Base-by-base conservation (phyloP, 176 grass and related monocot species). In the Tillandsia fasciculata region DNA sequence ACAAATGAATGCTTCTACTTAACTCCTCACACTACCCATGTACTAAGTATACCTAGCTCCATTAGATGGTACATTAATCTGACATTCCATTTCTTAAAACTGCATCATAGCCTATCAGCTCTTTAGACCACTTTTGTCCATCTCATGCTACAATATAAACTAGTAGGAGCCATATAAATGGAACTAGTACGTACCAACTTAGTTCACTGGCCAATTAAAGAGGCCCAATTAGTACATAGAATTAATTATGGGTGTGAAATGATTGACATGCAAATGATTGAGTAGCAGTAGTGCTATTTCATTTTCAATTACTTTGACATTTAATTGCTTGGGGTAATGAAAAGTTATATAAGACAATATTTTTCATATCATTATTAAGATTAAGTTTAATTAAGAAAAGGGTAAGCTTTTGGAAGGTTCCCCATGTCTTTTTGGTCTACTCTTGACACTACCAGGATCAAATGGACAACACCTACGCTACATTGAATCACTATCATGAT, bases 381-480 rank as follows among this genome's bases (percentile, higher is more conserved):
- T 42, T 67, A 33, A 48, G 28, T 15, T 3, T 67, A 61, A 68
- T 54, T 50, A 68, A 76, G 11, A 15, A 51, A 77, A 82, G 76
- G 74, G 33, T 7, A 65, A 53, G 72, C 50, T 52, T 61, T 84
- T 84, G 78, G 83, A 95, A 87, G 84, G 87, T 90, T 90, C 83
- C 79, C 65, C 66, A 71, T 75, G 76, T 64, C 78, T 79, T 28
- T n/a, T 69, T n/a, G 74, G 68, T 69, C 64, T 76, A 3, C 74
- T 24, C 81, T 84, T 86, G 65, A 52, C 56, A 66, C 75, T 68
- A 78, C 59, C 59, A 52, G 1, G 53, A 54, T 22, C 49, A 18
- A 15, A 61, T 23, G 56, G n/a, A 22, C 7, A 61, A 18, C 56
- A 3, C n/a, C 15, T 42, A 5, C 33, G 1, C 33, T 42, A 42